Evolutionary conservation across 495 filamentous ascomycete species (phyloP), one percentile per base, ranked within the genome.

Genomic region (Aspergillus leporis): DNA sequence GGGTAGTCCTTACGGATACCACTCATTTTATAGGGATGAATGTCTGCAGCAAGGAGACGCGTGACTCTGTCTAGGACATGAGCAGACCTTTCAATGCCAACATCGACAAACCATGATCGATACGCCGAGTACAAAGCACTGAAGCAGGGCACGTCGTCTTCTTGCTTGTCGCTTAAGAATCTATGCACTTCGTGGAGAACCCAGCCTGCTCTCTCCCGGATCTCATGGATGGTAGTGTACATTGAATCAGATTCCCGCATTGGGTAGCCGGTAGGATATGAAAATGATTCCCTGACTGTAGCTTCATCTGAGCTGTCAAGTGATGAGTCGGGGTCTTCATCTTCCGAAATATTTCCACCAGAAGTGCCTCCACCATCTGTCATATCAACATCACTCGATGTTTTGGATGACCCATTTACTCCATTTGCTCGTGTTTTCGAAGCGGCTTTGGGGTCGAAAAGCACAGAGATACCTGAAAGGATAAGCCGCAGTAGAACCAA

Each of bases 71-170:
- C 94, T 30, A 99, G 76, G 10, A 94, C 90, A 69, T 97, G 95
- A 6, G 94, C 93, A 9, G 92, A 96, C 57, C 94, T 80, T 67
- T 99, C 94, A 58, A 97, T 95, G 19, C 95, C 95, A 47, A 98
- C 92, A 64, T 99, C 94, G 8, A 95, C 89, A 65, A 99, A 97
- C 91, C 92, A 99, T n/a, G 88, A 92, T 16, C 89, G 79, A 72
- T 96, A 99, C 1, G 94, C 88, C 23, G 86, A 90, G 70, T 97
- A 99, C 12, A 99, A 70, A 23, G 92, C 84, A 32, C 89, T 95
- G 73, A 98, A 99, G 74, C 92, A 97, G 2, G 90, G 83, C 12
- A 99, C 94, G 66, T 98, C 94, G 69, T 99, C 94, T 69, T 97
- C 88, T 69, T 97, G 93, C 52, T 92, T 88, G 46, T 85, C 78